These are phyloP conservation scores for Pisolithus orientalis DNA, from an alignment of 768 basidiomycete species.

Conservation along the genomic window DNA sequence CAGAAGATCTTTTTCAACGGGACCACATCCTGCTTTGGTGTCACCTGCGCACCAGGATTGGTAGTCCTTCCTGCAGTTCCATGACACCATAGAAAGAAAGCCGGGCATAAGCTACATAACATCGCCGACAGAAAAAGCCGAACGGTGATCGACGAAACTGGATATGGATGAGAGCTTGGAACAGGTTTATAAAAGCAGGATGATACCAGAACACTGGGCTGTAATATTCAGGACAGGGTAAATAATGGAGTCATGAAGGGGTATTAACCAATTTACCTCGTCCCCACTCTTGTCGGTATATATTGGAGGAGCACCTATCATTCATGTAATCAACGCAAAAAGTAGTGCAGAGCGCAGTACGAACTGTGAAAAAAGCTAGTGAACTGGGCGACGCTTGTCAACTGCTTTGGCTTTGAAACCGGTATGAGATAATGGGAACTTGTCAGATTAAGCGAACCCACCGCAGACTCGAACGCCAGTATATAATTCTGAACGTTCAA, in stretches of 20 bases:
- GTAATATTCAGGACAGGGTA: constrained; percentile 6
- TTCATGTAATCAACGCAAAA: not conserved
- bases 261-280: constrained; percentile 32
- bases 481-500: constrained; percentile 40
- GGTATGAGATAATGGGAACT: constrained; percentile 13
- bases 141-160: constrained; percentile 74
- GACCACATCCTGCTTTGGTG: constrained; percentile 40
- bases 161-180: constrained; percentile 8
- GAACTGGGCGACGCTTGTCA: constrained; percentile 52
- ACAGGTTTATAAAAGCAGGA: constrained; percentile 1
- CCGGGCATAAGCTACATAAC: constrained; percentile 68
- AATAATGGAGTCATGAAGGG: not conserved
- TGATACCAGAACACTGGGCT: constrained; percentile 24
- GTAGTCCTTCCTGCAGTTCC: constrained; percentile 60
- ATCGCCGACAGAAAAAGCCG: constrained; percentile 76
- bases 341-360: constrained; percentile 4
- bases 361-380: constrained; percentile 50
- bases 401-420: constrained; percentile 37
- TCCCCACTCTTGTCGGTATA: constrained; percentile 54
- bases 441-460: constrained; percentile 15
- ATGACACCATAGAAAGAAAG: constrained; percentile 69
- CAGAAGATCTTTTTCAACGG: constrained; percentile 46
- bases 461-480: constrained; percentile 37
- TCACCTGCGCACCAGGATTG: constrained; percentile 54
- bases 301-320: constrained; percentile 47